Evolutionary conservation across 495 filamentous ascomycete genomes (phyloP), one percentile per base, ranked within the genome.

Genomic region (Terfezia boudieri): DNA sequence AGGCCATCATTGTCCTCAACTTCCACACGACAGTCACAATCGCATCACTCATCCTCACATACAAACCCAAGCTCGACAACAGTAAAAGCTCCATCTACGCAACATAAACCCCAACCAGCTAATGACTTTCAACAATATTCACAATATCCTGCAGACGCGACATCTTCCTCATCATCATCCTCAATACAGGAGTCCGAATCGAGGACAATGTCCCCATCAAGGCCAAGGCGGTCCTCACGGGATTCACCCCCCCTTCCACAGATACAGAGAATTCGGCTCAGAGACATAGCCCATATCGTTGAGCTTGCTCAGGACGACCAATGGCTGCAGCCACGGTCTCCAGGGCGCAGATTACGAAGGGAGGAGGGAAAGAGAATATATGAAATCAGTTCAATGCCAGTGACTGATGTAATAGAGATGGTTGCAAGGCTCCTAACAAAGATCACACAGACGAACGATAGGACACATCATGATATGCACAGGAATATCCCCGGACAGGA

Each of bases 351-450:
- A 14, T 54, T 62, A 22, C 50, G 55, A 20, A 57, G 57, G 20
- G 49, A 53, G 36, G 60, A 62, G 46, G 63, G 65, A 41, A 56
- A 55, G 8, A 55, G 51, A 43, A 57, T 62, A 61, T 99, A 93
- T 66, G 90, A 96, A 67, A 96, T 99, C 58, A 95, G 88, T 68
- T 82, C 79, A 52, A 99, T 99, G 90, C 89, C 92, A 51, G 90
- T 96, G 58, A 76, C 78, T 52, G 92, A 99, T 59, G 88, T 99
- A 60, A 99, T 99, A 68, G 92, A 99, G 68, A 99, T 99, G 92
- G 92, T 99, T 8, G 90, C 90, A 6, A 89, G 86, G n/a, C 79
- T 99, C 41, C 71, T 99, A 56, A 94, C 92, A 9, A 96, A 96
- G 68, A 99, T 99, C 59, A 95, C 90, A 6, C 88, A 85, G 2